Evolutionary conservation across 192 early-diverging fungal species (phyloP), one percentile per base, ranked within the genome.

Genomic region (Chytriomyces hyalinus): DNA sequence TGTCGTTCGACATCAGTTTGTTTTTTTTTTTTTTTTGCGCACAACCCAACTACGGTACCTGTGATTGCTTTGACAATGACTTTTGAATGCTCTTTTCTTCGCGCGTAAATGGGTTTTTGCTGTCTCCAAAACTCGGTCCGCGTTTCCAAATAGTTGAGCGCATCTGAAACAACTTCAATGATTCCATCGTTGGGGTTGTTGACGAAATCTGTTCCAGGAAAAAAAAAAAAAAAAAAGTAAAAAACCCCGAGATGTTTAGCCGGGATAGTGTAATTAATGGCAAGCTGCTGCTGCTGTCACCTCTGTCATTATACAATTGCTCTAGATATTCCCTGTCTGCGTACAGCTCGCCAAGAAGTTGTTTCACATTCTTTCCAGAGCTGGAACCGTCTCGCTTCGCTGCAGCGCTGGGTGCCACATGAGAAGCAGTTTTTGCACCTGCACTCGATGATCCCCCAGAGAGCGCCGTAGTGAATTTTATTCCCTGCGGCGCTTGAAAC

Each of bases 41-140:
- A 60, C 22, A 22, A 2, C 22, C 2, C 15, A 60, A 36, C 36
- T 36, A 4, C 2, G 15, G 53, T 47, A 78, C 77, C 77, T 20
- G 61, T 20, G 44, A 81, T 81, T 6, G 61, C 80, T 43, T 73
- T 77, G 3, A 63, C 72, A n/a, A 50, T 60, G 3, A 68, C 48
- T 49, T 68, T 65, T 10, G 80, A 81, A 46, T 67, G 66, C 48
- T 82, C 84, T 49, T 83, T 85, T 36, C 68, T 46, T 5, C 87
- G 65, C 36, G 87, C 85, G 70, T 88, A 88, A 3, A 88, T 70
- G 17, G 87, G 87, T 46, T 86, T 84, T 70, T 88, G 86, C 66
- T 88, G 86, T 28, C 87, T 78, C 87, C 87, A 88, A 63, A 88
- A 88, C 50, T 86, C 87, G 15, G 80, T 82, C 24, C 87, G 73